phyloP scores from a whole-genome alignment of 306 rosid genomes.

The Medicago arabica region DNA sequence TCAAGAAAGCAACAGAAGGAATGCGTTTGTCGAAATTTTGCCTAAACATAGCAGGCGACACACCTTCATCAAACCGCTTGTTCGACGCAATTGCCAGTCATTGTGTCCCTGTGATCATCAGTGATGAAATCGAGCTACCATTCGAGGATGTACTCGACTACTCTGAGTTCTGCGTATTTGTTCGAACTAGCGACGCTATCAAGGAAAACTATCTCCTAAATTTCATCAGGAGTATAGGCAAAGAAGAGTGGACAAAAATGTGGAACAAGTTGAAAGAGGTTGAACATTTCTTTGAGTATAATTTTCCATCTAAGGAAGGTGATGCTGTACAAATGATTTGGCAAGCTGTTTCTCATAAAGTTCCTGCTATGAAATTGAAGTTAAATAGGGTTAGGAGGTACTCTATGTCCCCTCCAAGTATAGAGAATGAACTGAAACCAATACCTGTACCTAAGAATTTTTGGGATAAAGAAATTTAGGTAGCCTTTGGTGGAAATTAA shows the following conservation, averaged over 20 bases:
- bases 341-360: conserved; percentile 74
- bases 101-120: conserved; percentile 77
- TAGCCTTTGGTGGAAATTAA: background rate
- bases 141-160: conserved; percentile 79
- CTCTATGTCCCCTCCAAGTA: conserved; percentile 30
- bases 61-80: conserved; percentile 83
- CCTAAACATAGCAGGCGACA: conserved; percentile 84
- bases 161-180: conserved; percentile 74
- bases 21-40: conserved; percentile 80
- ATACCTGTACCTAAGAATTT: conserved; percentile 59
- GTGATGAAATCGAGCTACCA: conserved; percentile 79
- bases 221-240: conserved; percentile 54
- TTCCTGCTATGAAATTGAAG: conserved; percentile 61
- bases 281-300: conserved; percentile 60
- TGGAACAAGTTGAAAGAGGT: conserved; percentile 72
- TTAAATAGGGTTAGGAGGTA: conserved; percentile 59
- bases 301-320: conserved; percentile 68
- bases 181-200: conserved; percentile 62
- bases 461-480: conserved; percentile 45
- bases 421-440: conserved; percentile 39
- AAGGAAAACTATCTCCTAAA: conserved; percentile 56
- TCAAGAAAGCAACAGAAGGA: conserved; percentile 64
- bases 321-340: conserved; percentile 87
- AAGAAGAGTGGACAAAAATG: conserved; percentile 78
- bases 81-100: conserved; percentile 88